Base-by-base conservation (phyloP, 441 rosid genomes). In the Gossypium lobatum region DNA sequence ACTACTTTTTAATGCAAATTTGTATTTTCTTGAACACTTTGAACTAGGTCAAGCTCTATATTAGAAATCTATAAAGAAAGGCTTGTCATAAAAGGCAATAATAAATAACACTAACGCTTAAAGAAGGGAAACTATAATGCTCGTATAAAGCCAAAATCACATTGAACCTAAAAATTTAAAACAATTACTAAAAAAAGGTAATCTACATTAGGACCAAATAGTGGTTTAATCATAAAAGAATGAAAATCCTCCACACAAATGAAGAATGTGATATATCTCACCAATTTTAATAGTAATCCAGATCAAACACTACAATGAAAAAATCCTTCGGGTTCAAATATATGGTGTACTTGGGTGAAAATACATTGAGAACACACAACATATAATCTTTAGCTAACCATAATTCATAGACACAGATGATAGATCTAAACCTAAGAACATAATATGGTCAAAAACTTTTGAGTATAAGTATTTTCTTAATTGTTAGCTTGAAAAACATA, bases 21-120 rank as follows among this genome's bases (percentile, higher is more conserved):
- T 65, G 91, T 91, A 81, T 93, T 95, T 73, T 90, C 95, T 84
- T 89, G 96, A 37, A 85, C 95, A 74, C 90, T 87, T 82, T 90
- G 91, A 48, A 90, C 91, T 48, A 93, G 86, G 52, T 85, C 89
- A 77, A 86, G 88, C 81, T 93, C 97, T 2, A 92, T 91, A 80
- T 83, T 86, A 16, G 91, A 85, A 72, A 90, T 88, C 98, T 93
- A 54, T 84, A 17, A 70, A 76, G 59, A 73, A 42, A 68, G 8
- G 80, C 28, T 55, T 8, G 54, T 66, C 57, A 74, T 62, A 26
- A 61, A 67, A 18, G 59, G 54, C 65, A 71, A 58, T 65, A 70
- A 26, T 26, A 52, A 28, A 57, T 66, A 42, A 14, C 11, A 2
- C 70, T 75, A 64, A 58, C 14, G 2, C 28, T 18, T 54, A 14